Conservation (phyloP, 768 basidiomycete species). For the Pulveroboletus sp. region DNA sequence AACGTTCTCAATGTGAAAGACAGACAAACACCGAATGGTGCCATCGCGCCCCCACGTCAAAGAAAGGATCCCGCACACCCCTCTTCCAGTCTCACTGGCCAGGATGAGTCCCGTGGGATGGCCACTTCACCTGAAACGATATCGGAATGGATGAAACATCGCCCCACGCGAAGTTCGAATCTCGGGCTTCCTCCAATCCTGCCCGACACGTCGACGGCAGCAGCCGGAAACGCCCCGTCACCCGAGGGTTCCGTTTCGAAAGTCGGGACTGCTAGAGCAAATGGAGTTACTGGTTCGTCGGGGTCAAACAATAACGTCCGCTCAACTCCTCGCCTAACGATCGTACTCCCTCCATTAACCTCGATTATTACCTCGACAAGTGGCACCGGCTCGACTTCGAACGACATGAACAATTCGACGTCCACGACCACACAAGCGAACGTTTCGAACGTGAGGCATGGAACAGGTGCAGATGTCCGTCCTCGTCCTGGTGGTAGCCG, state of each 20-base stretch:
- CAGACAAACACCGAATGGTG: not conserved
- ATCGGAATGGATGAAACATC: not conserved
- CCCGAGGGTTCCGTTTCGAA: not conserved
- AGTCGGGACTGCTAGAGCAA: not conserved
- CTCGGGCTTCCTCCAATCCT: conserved; percentile 4
- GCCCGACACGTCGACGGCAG: not conserved
- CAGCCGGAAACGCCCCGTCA: not conserved
- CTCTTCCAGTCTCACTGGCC: not conserved
- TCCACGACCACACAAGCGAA: not conserved
- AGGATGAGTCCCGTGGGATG: not conserved
- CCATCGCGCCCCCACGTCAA: not conserved
- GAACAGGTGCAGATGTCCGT: too few relatives aligned
- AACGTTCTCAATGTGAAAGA: not conserved
- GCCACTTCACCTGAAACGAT: not conserved
- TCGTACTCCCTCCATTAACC: not conserved
- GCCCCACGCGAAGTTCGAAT: conserved; percentile 14
- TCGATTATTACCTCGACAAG: not conserved
- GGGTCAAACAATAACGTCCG: not conserved
- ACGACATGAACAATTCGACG: not conserved
- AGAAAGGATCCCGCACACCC: not conserved
- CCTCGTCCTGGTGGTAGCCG: not conserved
- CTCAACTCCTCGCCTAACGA: not conserved
- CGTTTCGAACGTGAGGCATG: too few relatives aligned
- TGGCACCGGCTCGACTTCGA: not conserved
- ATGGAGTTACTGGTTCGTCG: not conserved